phyloP scores from a whole-genome alignment of 1,284 basidiomycete genomes.

The Trichosporon faecale region DNA sequence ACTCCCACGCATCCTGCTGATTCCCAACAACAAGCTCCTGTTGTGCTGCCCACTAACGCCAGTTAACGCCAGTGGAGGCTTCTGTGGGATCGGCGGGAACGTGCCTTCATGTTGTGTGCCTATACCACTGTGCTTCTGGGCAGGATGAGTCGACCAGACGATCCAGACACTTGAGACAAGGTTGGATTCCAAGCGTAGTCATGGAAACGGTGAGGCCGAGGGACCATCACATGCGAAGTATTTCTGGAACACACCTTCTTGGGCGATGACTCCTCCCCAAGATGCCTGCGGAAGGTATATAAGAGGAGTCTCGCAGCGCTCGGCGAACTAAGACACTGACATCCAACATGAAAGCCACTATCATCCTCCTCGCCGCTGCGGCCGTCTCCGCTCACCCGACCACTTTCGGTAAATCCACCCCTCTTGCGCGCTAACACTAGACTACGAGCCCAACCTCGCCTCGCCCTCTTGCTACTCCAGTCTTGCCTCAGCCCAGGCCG shows the following conservation, averaged over 20 bases:
- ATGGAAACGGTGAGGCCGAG: neutral
- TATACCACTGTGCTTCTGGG: too few species aligned
- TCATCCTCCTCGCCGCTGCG: neutral
- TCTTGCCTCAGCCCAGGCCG: neutral
- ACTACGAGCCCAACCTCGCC: neutral
- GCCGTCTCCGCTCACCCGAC: neutral
- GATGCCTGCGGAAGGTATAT: too few species aligned
- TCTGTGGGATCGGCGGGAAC: too few species aligned
- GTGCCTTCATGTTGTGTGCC: too few species aligned
- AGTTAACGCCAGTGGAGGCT: too few species aligned
- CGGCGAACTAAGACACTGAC: neutral
- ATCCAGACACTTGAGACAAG: neutral
- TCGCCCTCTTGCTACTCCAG: neutral
- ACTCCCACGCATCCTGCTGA: too few species aligned
- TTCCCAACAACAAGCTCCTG: too few species aligned
- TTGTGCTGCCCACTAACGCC: too few species aligned
- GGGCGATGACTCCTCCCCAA: too few species aligned
- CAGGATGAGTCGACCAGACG: too few species aligned
- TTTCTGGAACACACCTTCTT: conserved; percentile 1
- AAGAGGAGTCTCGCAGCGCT: neutral
- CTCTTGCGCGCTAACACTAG: neutral
- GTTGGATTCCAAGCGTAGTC: neutral
- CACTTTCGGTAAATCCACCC: neutral
- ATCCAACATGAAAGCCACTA: neutral
- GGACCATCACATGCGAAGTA: neutral